A percentile compares a stretch with the other conserved stretches of the same genome.
Conservation (phyloP, 2,329 filamentous ascomycete species). For the Sporothrix inflata region DNA sequence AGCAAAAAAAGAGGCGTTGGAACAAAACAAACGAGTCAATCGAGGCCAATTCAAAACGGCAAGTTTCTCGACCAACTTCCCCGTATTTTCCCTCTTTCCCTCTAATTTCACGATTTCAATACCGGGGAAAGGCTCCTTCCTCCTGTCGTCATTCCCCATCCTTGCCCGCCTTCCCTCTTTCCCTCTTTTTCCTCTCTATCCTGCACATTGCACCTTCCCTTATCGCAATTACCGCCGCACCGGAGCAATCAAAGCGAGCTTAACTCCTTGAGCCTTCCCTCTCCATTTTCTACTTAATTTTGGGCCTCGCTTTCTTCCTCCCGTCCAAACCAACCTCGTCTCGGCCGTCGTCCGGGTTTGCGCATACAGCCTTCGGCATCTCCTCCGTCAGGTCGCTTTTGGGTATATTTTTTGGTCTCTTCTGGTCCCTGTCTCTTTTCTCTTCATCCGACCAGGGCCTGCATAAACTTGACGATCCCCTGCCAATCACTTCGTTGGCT, state of each 20-base stretch:
- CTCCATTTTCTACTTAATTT: background rate
- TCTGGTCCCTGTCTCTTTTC: background rate
- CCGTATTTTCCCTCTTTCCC: constrained; percentile 12
- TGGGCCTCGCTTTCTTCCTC: constrained; percentile 10
- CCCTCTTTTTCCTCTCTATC: background rate
- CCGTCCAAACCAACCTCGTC: background rate
- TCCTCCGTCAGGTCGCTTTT: background rate
- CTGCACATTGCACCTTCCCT: background rate
- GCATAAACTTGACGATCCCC: constrained; percentile 14
- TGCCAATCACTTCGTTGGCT: constrained; percentile 20
- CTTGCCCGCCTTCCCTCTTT: background rate
- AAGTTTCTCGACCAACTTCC: background rate
- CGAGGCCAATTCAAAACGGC: background rate
- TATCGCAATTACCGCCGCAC: constrained; percentile 21
- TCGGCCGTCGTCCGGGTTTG: background rate
- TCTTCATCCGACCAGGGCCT: background rate
- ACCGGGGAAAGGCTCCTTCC: constrained; percentile 12
- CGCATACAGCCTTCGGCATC: constrained; percentile 11
- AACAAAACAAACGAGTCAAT: background rate
- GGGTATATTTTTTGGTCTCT: background rate
- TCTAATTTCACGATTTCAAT: background rate
- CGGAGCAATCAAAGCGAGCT: constrained; percentile 21
- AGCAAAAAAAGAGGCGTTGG: background rate
- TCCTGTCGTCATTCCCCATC: constrained; percentile 15
- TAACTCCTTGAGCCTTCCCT: constrained; percentile 14